Percentiles rank a stretch among this genome's conserved stretches.
These are phyloP conservation scores for Alternaria angustiovoidea DNA, from an alignment of 2,329 filamentous ascomycete species.

Conservation along the genomic window DNA sequence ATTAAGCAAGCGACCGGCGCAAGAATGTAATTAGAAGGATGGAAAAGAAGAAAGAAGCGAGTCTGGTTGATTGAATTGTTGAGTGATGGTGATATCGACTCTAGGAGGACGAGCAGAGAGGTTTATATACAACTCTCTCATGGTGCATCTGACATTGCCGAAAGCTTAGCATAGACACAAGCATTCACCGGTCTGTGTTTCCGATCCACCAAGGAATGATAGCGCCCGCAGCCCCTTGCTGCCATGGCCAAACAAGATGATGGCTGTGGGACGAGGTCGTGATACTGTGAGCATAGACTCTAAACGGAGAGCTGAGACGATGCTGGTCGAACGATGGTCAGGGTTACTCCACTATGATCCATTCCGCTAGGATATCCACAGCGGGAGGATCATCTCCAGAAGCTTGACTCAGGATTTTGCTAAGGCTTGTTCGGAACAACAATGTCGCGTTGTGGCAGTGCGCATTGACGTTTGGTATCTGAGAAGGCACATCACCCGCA, in stretches of 20 bases:
- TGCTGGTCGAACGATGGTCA: slow-evolving; percentile 36
- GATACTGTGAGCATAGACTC: slow-evolving; percentile 32
- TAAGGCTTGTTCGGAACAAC: slow-evolving; percentile 26
- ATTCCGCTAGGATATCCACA: slow-evolving; percentile 18
- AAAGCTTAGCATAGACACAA: slow-evolving; percentile 45
- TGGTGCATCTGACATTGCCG: neutral
- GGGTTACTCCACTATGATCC: slow-evolving; percentile 15
- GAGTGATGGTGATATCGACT: slow-evolving; percentile 35
- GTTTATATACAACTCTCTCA: slow-evolving; percentile 39
- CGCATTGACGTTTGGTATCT: slow-evolving; percentile 46
- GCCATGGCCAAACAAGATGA: slow-evolving; percentile 25
- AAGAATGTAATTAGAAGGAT: slow-evolving; percentile 42
- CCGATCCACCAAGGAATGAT: slow-evolving; percentile 13
- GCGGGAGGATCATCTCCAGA: slow-evolving; percentile 36
- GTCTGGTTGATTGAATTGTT: slow-evolving; percentile 20
- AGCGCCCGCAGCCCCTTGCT: slow-evolving; percentile 10
- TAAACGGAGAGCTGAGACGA: slow-evolving; percentile 35
- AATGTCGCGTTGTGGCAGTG: slow-evolving; percentile 23
- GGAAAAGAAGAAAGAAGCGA: slow-evolving; percentile 39
- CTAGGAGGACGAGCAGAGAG: slow-evolving; percentile 16
- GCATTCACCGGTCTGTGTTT: slow-evolving; percentile 29
- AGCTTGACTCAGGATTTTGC: slow-evolving; percentile 9
- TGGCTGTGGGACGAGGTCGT: slow-evolving; percentile 18
- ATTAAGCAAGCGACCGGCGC: slow-evolving; percentile 49
- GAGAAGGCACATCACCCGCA: slow-evolving; percentile 21